Percentiles rank a stretch among this genome's conserved stretches.
Conservation (phyloP, 306 rosid species). For the Glycine soja region DNA sequence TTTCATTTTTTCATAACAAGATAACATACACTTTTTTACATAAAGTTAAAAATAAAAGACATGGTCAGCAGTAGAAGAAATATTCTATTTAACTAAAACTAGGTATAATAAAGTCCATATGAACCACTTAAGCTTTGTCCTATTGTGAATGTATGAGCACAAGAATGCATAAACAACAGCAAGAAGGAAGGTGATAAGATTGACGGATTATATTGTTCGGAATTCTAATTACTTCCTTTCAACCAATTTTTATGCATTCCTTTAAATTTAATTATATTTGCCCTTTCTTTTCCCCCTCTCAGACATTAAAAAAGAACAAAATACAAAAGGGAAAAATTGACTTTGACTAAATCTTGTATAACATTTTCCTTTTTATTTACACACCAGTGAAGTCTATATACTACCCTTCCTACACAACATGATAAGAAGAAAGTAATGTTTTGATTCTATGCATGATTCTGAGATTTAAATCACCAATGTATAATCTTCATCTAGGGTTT, state of each 20-base stretch:
- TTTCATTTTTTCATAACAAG: constrained; percentile 40
- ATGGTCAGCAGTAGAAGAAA: constrained; percentile 10
- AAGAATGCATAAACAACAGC: constrained; percentile 4
- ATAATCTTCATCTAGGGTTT: too few relatives aligned
- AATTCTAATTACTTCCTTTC: neutral
- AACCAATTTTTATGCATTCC: constrained; percentile 3
- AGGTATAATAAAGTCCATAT: neutral
- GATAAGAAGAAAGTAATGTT: too few relatives aligned
- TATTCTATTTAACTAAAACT: neutral
- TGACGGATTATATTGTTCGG: neutral
- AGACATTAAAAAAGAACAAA: neutral
- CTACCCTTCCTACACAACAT: neutral
- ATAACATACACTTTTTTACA: constrained; percentile 29
- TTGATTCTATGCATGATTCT: too few relatives aligned
- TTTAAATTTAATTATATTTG: constrained; percentile 13
- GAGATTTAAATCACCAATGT: too few relatives aligned
- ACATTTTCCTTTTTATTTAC: constrained; percentile 19
- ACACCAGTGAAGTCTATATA: constrained; percentile 11
- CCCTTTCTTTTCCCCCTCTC: neutral
- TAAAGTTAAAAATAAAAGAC: neutral
- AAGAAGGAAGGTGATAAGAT: constrained; percentile 8
- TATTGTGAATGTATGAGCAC: neutral
- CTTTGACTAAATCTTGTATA: neutral
- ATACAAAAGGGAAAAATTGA: neutral
- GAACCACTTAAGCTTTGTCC: constrained; percentile 10